These are phyloP conservation scores for Willaertia magna DNA, from an alignment of 208 protist species.

Conservation along the genomic window DNA sequence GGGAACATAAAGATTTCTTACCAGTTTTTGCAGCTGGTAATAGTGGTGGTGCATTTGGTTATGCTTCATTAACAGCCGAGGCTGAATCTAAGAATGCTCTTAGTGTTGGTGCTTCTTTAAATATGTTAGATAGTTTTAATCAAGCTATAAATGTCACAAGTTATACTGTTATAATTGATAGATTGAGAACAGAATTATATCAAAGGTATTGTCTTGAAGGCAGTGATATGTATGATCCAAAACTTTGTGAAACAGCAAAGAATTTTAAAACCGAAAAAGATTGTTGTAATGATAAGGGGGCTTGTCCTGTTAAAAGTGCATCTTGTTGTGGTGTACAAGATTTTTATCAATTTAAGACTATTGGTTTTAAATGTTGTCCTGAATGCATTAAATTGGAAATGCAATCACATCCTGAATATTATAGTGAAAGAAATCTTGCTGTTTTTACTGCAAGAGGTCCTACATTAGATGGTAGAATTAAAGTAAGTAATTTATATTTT, in stretches of 20 bases:
- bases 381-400: background rate
- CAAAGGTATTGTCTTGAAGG: background rate
- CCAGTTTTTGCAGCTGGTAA: constrained; percentile 4
- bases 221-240: background rate
- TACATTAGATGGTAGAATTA: background rate
- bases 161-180: background rate
- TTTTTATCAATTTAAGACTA: background rate
- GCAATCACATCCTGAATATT: background rate
- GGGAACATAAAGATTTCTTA: background rate
- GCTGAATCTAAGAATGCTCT: background rate
- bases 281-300: background rate
- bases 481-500: no score
- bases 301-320: background rate
- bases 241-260: background rate
- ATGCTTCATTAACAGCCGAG: background rate
- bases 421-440: background rate
- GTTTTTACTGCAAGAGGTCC: background rate
- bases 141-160: background rate
- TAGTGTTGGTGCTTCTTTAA: background rate
- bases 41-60: background rate
- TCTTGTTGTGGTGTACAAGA: background rate
- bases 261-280: background rate
- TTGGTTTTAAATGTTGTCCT: background rate
- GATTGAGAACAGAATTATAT: background rate
- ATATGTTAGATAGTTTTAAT: background rate